phyloP scores from a whole-genome alignment of 371 early-diverging fungal genomes.

The Syncephalis fuscata region DNA sequence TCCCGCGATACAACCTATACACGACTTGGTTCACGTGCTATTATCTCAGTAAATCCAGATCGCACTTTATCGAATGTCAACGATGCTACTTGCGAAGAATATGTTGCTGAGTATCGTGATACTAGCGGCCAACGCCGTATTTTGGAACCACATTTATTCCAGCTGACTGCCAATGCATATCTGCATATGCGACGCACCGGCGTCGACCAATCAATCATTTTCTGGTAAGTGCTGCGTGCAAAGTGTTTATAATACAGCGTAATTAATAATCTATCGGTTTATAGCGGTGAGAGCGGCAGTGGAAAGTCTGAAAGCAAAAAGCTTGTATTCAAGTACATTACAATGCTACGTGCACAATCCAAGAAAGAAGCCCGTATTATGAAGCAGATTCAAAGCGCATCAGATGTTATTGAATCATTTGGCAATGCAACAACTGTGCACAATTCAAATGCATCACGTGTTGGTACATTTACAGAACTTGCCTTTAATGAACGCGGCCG shows the following conservation, averaged over 20 bases:
- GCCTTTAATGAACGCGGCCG: slow-evolving; percentile 79
- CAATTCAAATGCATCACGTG: slow-evolving; percentile 73
- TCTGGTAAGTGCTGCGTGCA: slow-evolving; percentile 37
- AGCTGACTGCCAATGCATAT: slow-evolving; percentile 43
- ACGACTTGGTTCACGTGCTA: neutral
- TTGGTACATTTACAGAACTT: slow-evolving; percentile 75
- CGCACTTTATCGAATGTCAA: slow-evolving; percentile 23
- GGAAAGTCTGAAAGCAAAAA: slow-evolving; percentile 68
- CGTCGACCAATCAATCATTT: slow-evolving; percentile 62
- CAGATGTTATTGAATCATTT: slow-evolving; percentile 69
- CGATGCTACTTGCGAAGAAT: slow-evolving; percentile 47
- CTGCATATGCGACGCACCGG: slow-evolving; percentile 68
- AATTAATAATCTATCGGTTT: neutral
- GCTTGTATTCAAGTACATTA: slow-evolving; percentile 43
- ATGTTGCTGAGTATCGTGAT: slow-evolving; percentile 9
- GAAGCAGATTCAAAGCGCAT: slow-evolving; percentile 48
- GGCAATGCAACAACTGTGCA: slow-evolving; percentile 60
- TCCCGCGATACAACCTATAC: neutral
- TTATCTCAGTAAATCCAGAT: slow-evolving; percentile 4
- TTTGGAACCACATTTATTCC: slow-evolving; percentile 35
- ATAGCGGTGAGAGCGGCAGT: slow-evolving; percentile 76
- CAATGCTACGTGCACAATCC: slow-evolving; percentile 37
- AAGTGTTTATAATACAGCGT: slow-evolving; percentile 37
- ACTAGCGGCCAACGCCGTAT: slow-evolving; percentile 2
- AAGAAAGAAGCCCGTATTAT: slow-evolving; percentile 71